Percentiles rank a stretch among this genome's conserved stretches.
Evolutionary conservation across 495 filamentous ascomycete species (phyloP).

Genomic region (Haplographium delicatum): DNA sequence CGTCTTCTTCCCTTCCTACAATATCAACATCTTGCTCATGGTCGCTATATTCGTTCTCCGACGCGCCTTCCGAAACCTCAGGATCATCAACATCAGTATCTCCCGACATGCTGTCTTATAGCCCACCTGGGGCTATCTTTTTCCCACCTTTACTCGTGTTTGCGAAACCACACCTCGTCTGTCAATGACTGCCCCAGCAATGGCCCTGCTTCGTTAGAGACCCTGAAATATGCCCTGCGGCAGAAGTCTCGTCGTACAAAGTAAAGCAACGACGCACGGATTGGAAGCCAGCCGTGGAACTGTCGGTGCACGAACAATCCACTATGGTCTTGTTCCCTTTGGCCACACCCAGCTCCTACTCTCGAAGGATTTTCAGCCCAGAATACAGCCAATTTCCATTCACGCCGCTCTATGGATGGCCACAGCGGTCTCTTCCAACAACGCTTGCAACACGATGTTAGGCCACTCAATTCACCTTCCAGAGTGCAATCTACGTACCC

Average conservation of each 20-base stretch:
- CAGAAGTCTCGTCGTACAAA: slow-evolving; percentile 22
- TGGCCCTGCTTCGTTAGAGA: slow-evolving; percentile 6
- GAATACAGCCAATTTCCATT: too few species aligned
- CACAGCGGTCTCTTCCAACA: too few species aligned
- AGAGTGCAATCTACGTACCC: background rate
- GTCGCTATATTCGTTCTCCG: slow-evolving; percentile 47
- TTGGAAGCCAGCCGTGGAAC: slow-evolving; percentile 14
- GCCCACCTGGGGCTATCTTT: slow-evolving; percentile 10
- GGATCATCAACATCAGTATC: slow-evolving; percentile 28
- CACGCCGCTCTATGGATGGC: too few species aligned
- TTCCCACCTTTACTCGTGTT: too few species aligned
- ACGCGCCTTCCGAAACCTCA: slow-evolving; percentile 43
- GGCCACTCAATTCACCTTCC: slow-evolving; percentile 4
- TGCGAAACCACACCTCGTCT: slow-evolving; percentile 26
- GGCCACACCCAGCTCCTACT: slow-evolving; percentile 2
- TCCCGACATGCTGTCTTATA: slow-evolving; percentile 28
- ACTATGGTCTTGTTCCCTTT: slow-evolving; percentile 13
- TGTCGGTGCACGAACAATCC: slow-evolving; percentile 4
- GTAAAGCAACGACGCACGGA: slow-evolving; percentile 2
- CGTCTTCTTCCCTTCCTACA: slow-evolving; percentile 46
- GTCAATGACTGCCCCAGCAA: slow-evolving; percentile 18
- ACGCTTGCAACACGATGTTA: background rate
- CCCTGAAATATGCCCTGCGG: slow-evolving; percentile 9
- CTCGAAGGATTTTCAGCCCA: too few species aligned
- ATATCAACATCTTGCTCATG: slow-evolving; percentile 40